These are phyloP conservation scores for Stentor roeselii DNA, from an alignment of 73 alveolate genomes.

Conservation along the genomic window DNA sequence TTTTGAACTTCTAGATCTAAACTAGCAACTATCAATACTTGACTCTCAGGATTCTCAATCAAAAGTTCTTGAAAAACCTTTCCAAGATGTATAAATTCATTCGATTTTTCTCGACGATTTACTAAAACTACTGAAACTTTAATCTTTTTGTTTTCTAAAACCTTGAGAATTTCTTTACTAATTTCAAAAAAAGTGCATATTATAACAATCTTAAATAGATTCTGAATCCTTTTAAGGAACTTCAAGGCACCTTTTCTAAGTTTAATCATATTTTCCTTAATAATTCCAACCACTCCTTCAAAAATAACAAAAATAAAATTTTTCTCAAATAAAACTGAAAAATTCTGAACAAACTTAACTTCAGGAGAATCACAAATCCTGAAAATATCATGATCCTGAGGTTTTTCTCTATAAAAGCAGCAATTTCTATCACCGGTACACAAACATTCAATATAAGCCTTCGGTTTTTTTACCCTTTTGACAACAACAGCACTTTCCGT, in stretches of 20 bases:
- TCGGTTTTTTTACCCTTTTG: too few species aligned
- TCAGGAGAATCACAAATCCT: neutral
- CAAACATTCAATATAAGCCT: neutral
- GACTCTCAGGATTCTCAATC: neutral
- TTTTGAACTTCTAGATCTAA: neutral
- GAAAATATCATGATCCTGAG: neutral
- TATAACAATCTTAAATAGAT: too few species aligned
- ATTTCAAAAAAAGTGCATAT: neutral
- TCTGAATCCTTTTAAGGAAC: neutral
- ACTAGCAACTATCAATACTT: neutral
- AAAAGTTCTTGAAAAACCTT: neutral
- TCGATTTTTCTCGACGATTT: neutral
- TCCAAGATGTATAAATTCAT: neutral
- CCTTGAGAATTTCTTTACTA: neutral
- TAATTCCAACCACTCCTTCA: conserved; percentile 1
- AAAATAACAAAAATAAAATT: too few species aligned
- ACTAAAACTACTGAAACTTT: neutral
- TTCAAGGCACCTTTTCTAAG: neutral
- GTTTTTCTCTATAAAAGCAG: neutral
- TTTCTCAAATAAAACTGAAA: neutral
- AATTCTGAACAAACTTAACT: too few species aligned
- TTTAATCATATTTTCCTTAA: too few species aligned
- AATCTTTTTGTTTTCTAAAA: neutral
- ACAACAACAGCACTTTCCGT: too few species aligned
- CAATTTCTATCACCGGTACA: neutral